Base-by-base conservation (phyloP, 768 basidiomycete genomes). In the Termitomyces bulborhizus region DNA sequence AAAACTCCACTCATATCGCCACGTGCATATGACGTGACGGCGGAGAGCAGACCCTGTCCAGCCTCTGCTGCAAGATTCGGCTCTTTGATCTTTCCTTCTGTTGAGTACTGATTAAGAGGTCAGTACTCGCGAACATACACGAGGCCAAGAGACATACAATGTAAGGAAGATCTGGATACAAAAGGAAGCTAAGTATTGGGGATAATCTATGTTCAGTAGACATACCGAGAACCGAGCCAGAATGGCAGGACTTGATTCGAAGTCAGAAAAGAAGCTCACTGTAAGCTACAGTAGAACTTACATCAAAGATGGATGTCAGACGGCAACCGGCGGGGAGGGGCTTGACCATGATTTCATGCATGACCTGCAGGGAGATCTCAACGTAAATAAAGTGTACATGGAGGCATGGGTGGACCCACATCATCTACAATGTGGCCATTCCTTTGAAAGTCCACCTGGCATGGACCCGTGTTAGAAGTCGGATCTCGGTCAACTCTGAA, bases 81-180 rank as follows among this genome's bases (percentile, higher is more conserved):
- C 66, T 97, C 93, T 69, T 98, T 97, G 66, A 98, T 73, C 66
- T 91, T 93, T 47, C 94, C 94, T 72, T 98, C 93, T 6, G 93
- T 96, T 21, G 93, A 93, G 71, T 98, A 98, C 84, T 90, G 57
- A 16, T 44, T 12, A 34, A 8, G 24, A 16, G 2, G 13, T 54
- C 12, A 45, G 27, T 13, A 15, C 29, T 51, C 51, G 37, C 54
- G 13, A 48, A 32, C 32, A 26, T 21, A 53, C 27, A 13, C 31
- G 42, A 43, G 53, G 39, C 15, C 18, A 53, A 43, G 47, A 15
- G 26, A 52, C 76, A 39, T 69, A 88, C 85, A 39, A 82, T 76
- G 68, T 86, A 89, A 3, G 84, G 85, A 27, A 88, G 75, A 67
- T 89, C 85, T 86, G 48, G n/a, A 45, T 13, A 27, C n/a, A 43